Conservation (phyloP, 495 filamentous ascomycete genomes). For the Tuber calosporum region DNA sequence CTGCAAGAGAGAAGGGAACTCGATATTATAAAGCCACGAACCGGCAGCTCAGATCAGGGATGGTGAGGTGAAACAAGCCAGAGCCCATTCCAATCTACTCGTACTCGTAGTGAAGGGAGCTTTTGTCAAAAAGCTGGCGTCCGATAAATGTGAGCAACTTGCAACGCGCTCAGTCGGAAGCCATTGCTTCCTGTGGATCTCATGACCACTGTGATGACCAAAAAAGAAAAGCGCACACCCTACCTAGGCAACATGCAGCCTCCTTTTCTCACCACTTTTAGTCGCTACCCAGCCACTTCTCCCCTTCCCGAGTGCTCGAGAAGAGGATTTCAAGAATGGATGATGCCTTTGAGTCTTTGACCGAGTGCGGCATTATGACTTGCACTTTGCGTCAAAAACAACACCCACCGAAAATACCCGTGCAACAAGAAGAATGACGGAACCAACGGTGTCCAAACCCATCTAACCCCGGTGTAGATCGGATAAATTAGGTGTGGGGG, state of each 20-base stretch:
- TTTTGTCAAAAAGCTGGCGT: background rate
- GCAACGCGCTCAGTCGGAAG: background rate
- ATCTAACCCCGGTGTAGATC: background rate
- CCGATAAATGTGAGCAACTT: background rate
- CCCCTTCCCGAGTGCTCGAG: background rate
- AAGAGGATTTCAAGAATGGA: too few species aligned
- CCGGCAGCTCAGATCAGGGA: background rate
- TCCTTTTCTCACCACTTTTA: background rate
- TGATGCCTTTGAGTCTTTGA: background rate
- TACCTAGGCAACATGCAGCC: background rate
- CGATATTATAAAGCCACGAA: background rate
- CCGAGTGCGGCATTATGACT: conserved; percentile 1
- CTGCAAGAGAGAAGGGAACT: background rate
- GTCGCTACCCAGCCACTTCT: background rate
- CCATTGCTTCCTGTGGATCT: background rate
- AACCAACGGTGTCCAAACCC: background rate
- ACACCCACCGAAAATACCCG: background rate
- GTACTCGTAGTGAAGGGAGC: background rate
- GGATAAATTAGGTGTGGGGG: background rate
- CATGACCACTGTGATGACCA: background rate
- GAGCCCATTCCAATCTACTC: background rate
- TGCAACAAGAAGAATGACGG: background rate
- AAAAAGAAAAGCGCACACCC: background rate
- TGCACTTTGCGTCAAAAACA: background rate
- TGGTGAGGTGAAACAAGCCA: background rate